Conservation (phyloP, 163 green algal species). For the Scenedesmus sp. region DNA sequence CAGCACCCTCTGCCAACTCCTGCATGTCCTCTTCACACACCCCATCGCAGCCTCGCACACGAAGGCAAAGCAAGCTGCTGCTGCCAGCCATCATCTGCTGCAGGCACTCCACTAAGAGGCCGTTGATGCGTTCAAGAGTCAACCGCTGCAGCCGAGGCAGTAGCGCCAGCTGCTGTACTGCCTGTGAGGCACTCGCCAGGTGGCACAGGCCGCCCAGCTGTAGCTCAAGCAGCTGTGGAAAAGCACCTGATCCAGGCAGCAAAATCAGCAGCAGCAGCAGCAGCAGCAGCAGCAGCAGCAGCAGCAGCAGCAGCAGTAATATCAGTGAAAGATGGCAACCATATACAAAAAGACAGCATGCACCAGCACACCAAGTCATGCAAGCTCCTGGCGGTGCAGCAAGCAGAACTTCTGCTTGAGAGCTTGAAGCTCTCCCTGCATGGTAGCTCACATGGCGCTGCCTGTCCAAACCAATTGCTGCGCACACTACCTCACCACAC, state of each 20-base stretch:
- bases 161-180: background rate
- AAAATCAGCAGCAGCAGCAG: background rate
- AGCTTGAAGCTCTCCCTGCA: no score
- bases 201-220: conserved; percentile 34
- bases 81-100: background rate
- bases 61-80: background rate
- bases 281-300: background rate
- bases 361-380: no score
- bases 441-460: background rate
- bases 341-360: no score
- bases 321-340: no score
- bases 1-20: conserved; percentile 12
- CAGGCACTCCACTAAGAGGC: background rate
- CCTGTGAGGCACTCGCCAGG: background rate
- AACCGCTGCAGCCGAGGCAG: background rate
- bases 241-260: background rate
- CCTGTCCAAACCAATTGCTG: background rate
- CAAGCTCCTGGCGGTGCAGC: no score
- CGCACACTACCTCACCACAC: background rate
- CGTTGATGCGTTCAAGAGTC: conserved; percentile 15
- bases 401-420: no score
- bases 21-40: conserved; percentile 30
- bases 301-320: background rate
- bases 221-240: background rate
- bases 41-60: conserved; percentile 14